Conservation (phyloP, 306 rosid genomes). For the Clitoria ternatea region DNA sequence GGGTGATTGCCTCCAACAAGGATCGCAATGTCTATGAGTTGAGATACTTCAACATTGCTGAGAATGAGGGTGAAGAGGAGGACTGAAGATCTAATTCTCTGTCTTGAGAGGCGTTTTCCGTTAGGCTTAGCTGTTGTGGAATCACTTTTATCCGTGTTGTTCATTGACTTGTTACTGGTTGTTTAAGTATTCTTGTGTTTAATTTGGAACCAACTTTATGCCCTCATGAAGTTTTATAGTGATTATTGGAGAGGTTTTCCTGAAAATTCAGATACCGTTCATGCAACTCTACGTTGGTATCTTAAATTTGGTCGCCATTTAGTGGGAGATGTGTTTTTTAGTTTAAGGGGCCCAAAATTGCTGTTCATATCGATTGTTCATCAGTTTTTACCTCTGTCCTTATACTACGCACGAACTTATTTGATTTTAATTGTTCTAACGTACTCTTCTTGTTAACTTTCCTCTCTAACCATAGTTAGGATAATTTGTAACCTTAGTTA, state of each 20-base stretch:
- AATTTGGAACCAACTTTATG: constrained; percentile 11
- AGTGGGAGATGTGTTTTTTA: background rate
- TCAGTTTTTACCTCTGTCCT: too few species aligned
- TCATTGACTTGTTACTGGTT: constrained; percentile 20
- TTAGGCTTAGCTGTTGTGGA: constrained; percentile 22
- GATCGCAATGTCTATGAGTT: constrained; percentile 78
- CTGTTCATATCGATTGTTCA: background rate
- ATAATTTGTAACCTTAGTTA: too few species aligned
- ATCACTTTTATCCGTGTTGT: constrained; percentile 4
- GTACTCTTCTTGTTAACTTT: too few species aligned
- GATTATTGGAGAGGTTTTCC: constrained; percentile 2
- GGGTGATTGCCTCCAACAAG: constrained; percentile 89
- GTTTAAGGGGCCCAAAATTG: background rate
- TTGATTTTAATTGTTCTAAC: too few species aligned
- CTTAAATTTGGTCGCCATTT: background rate
- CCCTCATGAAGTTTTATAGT: background rate
- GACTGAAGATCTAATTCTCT: constrained; percentile 34
- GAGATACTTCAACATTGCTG: constrained; percentile 94
- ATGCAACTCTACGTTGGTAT: background rate
- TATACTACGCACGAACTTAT: too few species aligned
- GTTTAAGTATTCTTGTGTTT: constrained; percentile 21
- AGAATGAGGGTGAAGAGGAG: constrained; percentile 94
- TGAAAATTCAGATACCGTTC: background rate
- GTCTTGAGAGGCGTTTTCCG: constrained; percentile 17
- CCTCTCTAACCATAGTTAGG: too few species aligned